Evolutionary conservation across 2,329 filamentous ascomycete species (phyloP), one percentile per base, ranked within the genome.

Genomic region (Fusarium pininemorale): DNA sequence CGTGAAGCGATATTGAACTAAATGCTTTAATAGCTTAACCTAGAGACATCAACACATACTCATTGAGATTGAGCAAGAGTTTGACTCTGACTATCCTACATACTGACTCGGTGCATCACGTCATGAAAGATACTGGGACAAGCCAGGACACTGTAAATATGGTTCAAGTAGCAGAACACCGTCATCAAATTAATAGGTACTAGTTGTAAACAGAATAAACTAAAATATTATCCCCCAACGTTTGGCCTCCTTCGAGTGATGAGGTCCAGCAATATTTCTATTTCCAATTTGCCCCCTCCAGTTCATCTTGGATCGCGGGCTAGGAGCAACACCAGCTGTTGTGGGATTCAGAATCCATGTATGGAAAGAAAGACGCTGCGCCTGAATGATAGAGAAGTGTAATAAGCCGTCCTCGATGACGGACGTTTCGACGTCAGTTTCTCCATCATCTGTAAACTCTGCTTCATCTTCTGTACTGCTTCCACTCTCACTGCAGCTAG

Each of bases 141-240:
- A 18, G 16, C 7, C 24, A 7, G 4, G 6, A 18, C 4, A 18
- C 0, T 44, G 2, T 4, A 13, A 18, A 26, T 12, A 0, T 18
- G 6, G 42, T 3, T 26, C 3, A 3, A 26, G 15, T 26, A 13
- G 15, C 2, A 7, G 1, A 42, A 24, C n/a, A 6, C 41, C 0
- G 4, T 18, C 24, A 2, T 45, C 5, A 26, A 18, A 20, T 20
- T 6, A 20, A 45, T 26, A 45, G 16, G 16, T 28, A 28, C 16
- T 26, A 13, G 1, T 13, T 28, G 7, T 6, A 6, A 6, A 26
- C 28, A 45, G 0, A 28, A 5, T 28, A 28, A 13, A 26, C 24
- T 45, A 45, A 28, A 45, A 48, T 18, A 58, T 37, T 16, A 58
- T 28, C 18, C 55, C 55, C 55, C 55, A 58, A 14, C 41, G 55